Base-by-base conservation (phyloP, 805 yeast species). In the Millerozyma acaciae region DNA sequence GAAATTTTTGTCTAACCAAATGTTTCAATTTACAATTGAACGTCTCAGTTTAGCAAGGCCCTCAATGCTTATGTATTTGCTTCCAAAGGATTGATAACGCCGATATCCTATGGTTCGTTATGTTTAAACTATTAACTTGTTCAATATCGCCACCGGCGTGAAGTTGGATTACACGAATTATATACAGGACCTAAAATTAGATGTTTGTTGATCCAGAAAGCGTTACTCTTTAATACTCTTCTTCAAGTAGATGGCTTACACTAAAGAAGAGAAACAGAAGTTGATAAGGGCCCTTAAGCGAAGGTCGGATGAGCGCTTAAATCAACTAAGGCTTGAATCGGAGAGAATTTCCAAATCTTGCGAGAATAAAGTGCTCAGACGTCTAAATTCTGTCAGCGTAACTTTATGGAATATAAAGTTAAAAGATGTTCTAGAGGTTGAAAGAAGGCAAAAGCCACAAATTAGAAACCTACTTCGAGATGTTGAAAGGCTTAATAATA, bases 341-440 rank as follows among this genome's bases (percentile, higher is more conserved):
- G 47, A 54, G 26, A 36, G 42, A 34, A 32, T 43, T 8, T 50
- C 63, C 34, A 30, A 48, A 28, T 35, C 42, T 6, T 46, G 63
- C 14, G 68, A 66, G 30, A 45, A 51, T 14, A 66, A 64, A 35
- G 59, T 74, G 7, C 45, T 52, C 19, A 51, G 72, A 27, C 50
- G 77, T 35, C 46, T 71, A 17, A 73, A 70, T 40, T 61, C 61
- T 26, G 73, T 75, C 6, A 62, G 70, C 30, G 64, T 73, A 24
- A 67, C 70, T 15, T 55, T 75, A 18, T 71, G 78, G 69, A 65
- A 70, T 37, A 67, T 71, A 9, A 68, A 62, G 42, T 48, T 73
- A 24, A 59, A 54, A 30, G 68, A 71, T 37, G 64, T 71, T 5
- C 45, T 75, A 19, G 55, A 57, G 28, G 53, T 70, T 7, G 81